Percentiles rank a stretch among this genome's conserved stretches.
These are phyloP conservation scores for Ramaria sp. DNA, from an alignment of 768 basidiomycete species.

Conservation along the genomic window DNA sequence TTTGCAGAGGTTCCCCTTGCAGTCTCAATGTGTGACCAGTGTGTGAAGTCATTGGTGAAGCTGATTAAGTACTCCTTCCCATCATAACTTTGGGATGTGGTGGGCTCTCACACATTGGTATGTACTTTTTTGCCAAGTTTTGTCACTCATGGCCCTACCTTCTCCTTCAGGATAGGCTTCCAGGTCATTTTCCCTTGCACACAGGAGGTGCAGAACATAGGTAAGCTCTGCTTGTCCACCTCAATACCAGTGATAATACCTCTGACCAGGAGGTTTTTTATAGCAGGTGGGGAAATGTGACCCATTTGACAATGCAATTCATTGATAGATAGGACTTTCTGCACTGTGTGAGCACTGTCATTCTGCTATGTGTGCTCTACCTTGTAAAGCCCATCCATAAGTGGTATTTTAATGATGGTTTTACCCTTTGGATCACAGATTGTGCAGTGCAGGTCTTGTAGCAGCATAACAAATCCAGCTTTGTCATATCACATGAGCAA, in stretches of 20 bases:
- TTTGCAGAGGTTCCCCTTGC: too few relatives aligned
- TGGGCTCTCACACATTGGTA: too few relatives aligned
- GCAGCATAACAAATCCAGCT: too few relatives aligned
- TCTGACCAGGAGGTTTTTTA: constrained; percentile 11
- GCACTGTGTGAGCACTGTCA: not conserved
- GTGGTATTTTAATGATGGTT: constrained; percentile 11
- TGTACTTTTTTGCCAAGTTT: too few relatives aligned
- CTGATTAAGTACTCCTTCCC: constrained; percentile 25
- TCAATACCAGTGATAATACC: too few relatives aligned
- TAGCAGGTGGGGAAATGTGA: constrained; percentile 18
- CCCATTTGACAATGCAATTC: constrained; percentile 25
- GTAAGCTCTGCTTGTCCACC: too few relatives aligned
- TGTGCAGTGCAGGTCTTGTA: constrained; percentile 10
- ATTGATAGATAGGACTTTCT: constrained; percentile 14
- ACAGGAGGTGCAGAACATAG: too few relatives aligned
- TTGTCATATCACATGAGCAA: too few relatives aligned
- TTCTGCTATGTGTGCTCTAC: constrained; percentile 11
- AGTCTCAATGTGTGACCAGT: too few relatives aligned
- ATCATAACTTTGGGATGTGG: too few relatives aligned
- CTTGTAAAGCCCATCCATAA: constrained; percentile 15
- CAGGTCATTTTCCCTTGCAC: too few relatives aligned
- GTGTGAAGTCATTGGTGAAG: constrained; percentile 22
- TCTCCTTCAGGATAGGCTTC: constrained; percentile 20
- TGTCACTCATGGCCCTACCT: constrained; percentile 21
- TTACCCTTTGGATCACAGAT: constrained; percentile 9